Evolutionary conservation across 2,329 filamentous ascomycete species (phyloP).

Genomic region (Decorospora gaudefroyi): DNA sequence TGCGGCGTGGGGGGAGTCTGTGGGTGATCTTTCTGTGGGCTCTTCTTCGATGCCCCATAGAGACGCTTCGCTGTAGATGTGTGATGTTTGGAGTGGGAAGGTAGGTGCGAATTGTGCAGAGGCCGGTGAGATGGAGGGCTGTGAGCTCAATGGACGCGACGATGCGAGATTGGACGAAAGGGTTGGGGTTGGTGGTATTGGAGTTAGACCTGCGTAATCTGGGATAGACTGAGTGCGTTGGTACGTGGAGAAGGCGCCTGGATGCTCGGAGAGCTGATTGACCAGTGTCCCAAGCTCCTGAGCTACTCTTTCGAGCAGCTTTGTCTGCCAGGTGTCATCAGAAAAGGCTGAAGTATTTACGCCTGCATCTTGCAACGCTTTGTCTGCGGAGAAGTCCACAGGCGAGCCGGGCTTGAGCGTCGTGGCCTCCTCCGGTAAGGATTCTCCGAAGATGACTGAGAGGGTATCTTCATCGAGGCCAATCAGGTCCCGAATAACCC

Average conservation of each 20-base stretch:
- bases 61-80: conserved; percentile 56
- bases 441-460: conserved; percentile 84
- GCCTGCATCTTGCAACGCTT: conserved; percentile 27
- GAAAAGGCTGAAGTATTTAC: conserved; percentile 39
- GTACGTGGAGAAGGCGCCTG: conserved; percentile 87
- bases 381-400: conserved; percentile 23
- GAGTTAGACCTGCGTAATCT: conserved; percentile 77
- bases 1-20: conserved; percentile 52
- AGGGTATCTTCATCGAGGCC: conserved; percentile 86
- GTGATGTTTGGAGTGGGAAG: conserved; percentile 40
- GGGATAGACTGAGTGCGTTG: conserved; percentile 61
- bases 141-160: conserved; percentile 35
- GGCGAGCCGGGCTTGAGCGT: conserved; percentile 28
- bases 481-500: conserved; percentile 85
- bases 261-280: conserved; percentile 80
- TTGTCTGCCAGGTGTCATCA: conserved; percentile 68
- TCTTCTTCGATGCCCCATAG: conserved; percentile 71
- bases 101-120: conserved; percentile 58
- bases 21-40: conserved; percentile 47
- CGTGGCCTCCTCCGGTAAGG: conserved; percentile 58
- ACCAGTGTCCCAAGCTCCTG: conserved; percentile 84
- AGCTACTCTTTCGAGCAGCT: conserved; percentile 80
- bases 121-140: conserved; percentile 36
- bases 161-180: conserved; percentile 28
- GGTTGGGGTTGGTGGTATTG: conserved; percentile 49